Evolutionary conservation across 2,329 filamentous ascomycete species (phyloP), one percentile per base, ranked within the genome.

Genomic region (Cercospora sojina): DNA sequence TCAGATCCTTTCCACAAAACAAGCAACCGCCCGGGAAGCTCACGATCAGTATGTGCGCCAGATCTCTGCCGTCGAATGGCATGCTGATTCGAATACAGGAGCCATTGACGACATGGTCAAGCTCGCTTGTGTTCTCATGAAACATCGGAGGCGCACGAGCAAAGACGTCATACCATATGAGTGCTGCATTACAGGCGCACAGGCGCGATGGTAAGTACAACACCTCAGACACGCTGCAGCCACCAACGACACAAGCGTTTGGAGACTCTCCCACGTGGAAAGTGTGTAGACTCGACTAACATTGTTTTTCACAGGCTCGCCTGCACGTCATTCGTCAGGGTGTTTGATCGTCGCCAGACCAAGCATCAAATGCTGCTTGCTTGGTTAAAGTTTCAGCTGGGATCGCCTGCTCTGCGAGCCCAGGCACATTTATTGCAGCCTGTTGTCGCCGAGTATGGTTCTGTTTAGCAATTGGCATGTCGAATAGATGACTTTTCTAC

Each of bases 321-420:
- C 0, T 87, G 88, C 60, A 82, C 83, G 29, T 92, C 92, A 5
- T 96, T 96, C 73, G 77, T 82, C 55, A 80, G 83, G 60, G 88
- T 95, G 29, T 82, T 97, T 72, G 77, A 78, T 57, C 85, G 83
- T 71, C 92, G 90, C 77, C 93, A 96, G 82, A 89, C 89, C 35
- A 85, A 83, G 63, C 91, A 92, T 77, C 74, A 74, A 5, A 79
- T 79, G 31, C 84, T 93, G 13, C 78, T 97, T 65, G 77, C 76
- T 32, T 97, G 92, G 92, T 78, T 97, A 67, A 82, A 74, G 58
- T 66, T 55, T 60, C 76, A 78, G 67, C 70, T 80, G 68, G 63
- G 55, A 49, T 38, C 66, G 62, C 64, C 62, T 38, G 65, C 35
- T 31, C 43, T 68, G 5, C 55, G 43, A 16, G 49, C 32, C 9